These are phyloP conservation scores for Talaromyces wortmannii DNA, from an alignment of 495 filamentous ascomycete genomes.

Conservation along the genomic window DNA sequence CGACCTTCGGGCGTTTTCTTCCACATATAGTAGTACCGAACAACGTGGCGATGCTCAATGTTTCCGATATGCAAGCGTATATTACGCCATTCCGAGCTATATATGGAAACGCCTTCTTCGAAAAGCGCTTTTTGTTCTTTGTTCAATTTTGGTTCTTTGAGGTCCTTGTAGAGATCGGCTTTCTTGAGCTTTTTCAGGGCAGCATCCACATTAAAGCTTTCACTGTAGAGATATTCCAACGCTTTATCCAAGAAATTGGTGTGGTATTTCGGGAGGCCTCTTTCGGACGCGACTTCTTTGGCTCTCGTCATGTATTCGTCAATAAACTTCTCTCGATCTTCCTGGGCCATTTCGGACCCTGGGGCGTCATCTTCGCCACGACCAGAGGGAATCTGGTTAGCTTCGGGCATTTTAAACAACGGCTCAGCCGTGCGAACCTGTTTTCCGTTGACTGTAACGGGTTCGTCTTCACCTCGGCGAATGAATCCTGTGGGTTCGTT, in stretches of 20 bases:
- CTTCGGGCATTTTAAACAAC: constrained; percentile 44
- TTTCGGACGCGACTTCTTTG: constrained; percentile 48
- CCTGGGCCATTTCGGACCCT: constrained; percentile 26
- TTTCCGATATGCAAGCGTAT: constrained; percentile 77
- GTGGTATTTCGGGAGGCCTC: constrained; percentile 60
- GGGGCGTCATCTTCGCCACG: constrained; percentile 43
- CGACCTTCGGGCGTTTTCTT: constrained; percentile 86
- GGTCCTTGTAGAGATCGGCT: constrained; percentile 61
- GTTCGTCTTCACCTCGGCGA: constrained; percentile 70
- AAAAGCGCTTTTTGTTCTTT: constrained; percentile 80
- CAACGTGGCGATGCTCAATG: constrained; percentile 67
- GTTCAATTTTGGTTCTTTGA: constrained; percentile 78
- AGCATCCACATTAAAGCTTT: constrained; percentile 62
- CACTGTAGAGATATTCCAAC: constrained; percentile 61
- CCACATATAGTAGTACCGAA: constrained; percentile 95
- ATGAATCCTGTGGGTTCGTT: constrained; percentile 88
- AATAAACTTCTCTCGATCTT: constrained; percentile 47
- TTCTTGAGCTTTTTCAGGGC: constrained; percentile 67
- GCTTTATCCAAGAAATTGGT: constrained; percentile 90
- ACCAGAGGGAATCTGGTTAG: constrained; percentile 27
- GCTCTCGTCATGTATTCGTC: constrained; percentile 70
- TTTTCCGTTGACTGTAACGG: constrained; percentile 40
- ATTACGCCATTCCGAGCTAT: constrained; percentile 80
- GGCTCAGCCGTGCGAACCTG: constrained; percentile 47
- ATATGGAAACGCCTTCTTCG: constrained; percentile 86